A percentile compares a stretch with the other conserved stretches of the same genome.
Conservation (phyloP, 2,329 filamentous ascomycete species). For the Colletotrichum cereale region DNA sequence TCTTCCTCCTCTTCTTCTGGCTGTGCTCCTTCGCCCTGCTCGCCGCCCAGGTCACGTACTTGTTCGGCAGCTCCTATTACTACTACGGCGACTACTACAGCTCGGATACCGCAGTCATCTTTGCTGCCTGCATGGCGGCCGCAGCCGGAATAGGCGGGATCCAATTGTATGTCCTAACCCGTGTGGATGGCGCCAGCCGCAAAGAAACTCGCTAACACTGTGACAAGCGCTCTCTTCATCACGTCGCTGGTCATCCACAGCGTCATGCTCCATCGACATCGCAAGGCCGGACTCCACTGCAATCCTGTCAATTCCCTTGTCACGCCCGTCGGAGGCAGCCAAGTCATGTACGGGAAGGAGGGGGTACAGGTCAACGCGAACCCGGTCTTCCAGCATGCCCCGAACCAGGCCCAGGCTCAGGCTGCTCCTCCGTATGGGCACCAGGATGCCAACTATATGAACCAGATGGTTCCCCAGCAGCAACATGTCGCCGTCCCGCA, state of each 20-base stretch:
- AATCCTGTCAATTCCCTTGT: conserved; percentile 44
- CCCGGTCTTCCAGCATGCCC: conserved; percentile 2
- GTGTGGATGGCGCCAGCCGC: not conserved
- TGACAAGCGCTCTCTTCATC: conserved; percentile 56
- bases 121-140: conserved; percentile 48
- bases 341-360: conserved; percentile 45
- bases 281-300: conserved; percentile 56
- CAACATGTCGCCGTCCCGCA: conserved; percentile 40
- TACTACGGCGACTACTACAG: conserved; percentile 45
- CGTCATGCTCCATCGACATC: conserved; percentile 58
- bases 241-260: conserved; percentile 56
- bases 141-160: conserved; percentile 57
- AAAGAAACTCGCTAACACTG: not conserved
- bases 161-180: conserved; percentile 55
- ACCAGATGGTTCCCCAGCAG: conserved; percentile 5
- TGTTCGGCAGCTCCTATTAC: conserved; percentile 12
- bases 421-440: conserved; percentile 8
- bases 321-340: conserved; percentile 35
- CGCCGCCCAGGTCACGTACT: conserved; percentile 45
- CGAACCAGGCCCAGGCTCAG: not conserved
- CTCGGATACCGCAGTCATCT: conserved; percentile 40
- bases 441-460: not conserved
- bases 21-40: conserved; percentile 58
- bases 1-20: conserved; percentile 67
- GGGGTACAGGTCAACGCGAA: conserved; percentile 3